Base-by-base conservation (phyloP, 305 asterid species). In the Fraxinus xanthoxyloides region DNA sequence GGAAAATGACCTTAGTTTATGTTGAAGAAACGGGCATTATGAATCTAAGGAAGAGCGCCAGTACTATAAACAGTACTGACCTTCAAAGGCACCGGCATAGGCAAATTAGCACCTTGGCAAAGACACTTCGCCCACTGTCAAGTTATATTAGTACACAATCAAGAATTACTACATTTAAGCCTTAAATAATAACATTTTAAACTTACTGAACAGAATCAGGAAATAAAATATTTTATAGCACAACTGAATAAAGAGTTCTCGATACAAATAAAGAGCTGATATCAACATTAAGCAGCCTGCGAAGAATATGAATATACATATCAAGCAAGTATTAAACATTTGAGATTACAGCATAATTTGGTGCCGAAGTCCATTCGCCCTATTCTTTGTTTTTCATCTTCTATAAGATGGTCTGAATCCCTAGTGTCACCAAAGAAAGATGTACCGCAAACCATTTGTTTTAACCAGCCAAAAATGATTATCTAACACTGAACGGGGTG, bases 51-150 rank as follows among this genome's bases (percentile, higher is more conserved):
- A 26, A 23, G 5, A 63, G 43, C 2, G 2, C 43, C 21, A 59
- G 70, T 23, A 59, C 23, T 59, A 59, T 19, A 21, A 21, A 7
- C 30, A 23, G 5, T 59, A 59, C 31, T 59, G 59, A 86, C 91
- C 91, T 88, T 88, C 31, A 86, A 85, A 74, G 91, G 91, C 85
- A 89, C 21, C 0, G 95, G 92, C 77, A 95, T 93, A 51, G 98
- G 98, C 88, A 95, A 70, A 83, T 89, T 91, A 76, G 98, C 94
- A 77, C 98, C 97, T 86, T 93, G 98, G 92, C 93, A 86, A 19
- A 95, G 89, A 83, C 97, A 93, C 89, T 93, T 95, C 7, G 94
- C 97, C 98, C 98, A 95, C 98, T 93, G 97, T 84, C 54, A 86
- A 79, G 34, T 74, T 80, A 77, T 30, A 75, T 46, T 24, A 72